phyloP scores from a whole-genome alignment of 768 basidiomycete genomes.

The Hericium erinaceus region DNA sequence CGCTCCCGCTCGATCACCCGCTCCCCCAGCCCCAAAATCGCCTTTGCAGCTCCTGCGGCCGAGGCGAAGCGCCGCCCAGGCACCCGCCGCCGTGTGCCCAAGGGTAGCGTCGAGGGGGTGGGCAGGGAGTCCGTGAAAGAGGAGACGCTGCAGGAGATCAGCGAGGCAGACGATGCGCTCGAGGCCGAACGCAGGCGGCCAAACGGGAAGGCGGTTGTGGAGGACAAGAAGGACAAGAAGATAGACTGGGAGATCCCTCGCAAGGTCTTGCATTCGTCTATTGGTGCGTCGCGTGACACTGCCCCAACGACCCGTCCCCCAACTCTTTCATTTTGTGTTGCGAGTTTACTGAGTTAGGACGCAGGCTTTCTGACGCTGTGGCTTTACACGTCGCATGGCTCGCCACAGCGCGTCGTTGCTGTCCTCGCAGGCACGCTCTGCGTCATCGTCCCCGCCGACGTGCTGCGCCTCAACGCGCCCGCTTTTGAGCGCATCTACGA shows the following conservation, averaged over 20 bases:
- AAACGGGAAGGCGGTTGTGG: slow-evolving; percentile 4
- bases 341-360: slow-evolving; percentile 3
- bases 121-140: slow-evolving; percentile 10
- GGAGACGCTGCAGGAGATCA: slow-evolving; percentile 13
- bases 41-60: slow-evolving; percentile 8
- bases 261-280: slow-evolving; percentile 80
- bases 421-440: slow-evolving; percentile 59
- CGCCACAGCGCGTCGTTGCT: slow-evolving; percentile 43
- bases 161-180: background rate
- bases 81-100: slow-evolving; percentile 12
- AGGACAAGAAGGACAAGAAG: slow-evolving; percentile 5
- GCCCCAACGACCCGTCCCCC: background rate
- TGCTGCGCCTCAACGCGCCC: slow-evolving; percentile 59
- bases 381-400: slow-evolving; percentile 42
- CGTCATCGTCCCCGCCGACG: slow-evolving; percentile 63
- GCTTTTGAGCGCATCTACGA: slow-evolving; percentile 67
- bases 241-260: slow-evolving; percentile 88
- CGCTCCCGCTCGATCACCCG: slow-evolving; percentile 15
- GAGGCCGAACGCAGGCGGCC: slow-evolving; percentile 1
- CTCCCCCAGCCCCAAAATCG: slow-evolving; percentile 15
- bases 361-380: slow-evolving; percentile 57
- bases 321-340: background rate
- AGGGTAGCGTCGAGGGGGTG: slow-evolving; percentile 1
- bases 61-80: slow-evolving; percentile 11
- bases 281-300: slow-evolving; percentile 46